Percentiles rank a stretch among this genome's conserved stretches.
phyloP scores from a whole-genome alignment of 2,329 filamentous ascomycete genomes.

The Cercospora brassicicola region DNA sequence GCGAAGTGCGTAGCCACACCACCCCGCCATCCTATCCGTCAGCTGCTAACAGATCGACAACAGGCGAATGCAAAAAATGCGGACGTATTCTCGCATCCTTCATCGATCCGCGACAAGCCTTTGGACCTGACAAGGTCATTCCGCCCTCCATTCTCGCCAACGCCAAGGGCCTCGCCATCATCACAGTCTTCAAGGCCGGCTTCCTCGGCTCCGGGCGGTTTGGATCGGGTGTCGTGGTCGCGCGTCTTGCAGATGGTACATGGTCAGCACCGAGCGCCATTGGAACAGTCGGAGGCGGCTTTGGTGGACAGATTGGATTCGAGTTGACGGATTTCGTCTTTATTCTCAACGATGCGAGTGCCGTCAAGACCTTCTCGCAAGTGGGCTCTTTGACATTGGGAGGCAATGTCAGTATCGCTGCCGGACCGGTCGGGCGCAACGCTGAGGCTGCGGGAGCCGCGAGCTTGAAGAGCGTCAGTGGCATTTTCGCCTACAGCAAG shows the following conservation, averaged over 20 bases:
- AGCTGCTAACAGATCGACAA: not conserved
- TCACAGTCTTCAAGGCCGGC: slow-evolving; percentile 83
- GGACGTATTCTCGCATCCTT: slow-evolving; percentile 94
- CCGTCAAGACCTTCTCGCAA: slow-evolving; percentile 92
- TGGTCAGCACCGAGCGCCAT: slow-evolving; percentile 85
- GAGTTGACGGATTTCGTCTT: slow-evolving; percentile 95
- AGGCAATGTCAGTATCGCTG: slow-evolving; percentile 93
- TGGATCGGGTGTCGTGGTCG: slow-evolving; percentile 78
- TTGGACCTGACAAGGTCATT: slow-evolving; percentile 96
- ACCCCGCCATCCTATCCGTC: not conserved
- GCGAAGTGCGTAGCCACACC: slow-evolving; percentile 47
- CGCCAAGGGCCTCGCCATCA: slow-evolving; percentile 86
- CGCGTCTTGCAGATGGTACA: slow-evolving; percentile 70
- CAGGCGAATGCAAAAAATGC: slow-evolving; percentile 97
- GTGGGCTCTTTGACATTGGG: slow-evolving; percentile 87
- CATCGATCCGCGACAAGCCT: slow-evolving; percentile 86
- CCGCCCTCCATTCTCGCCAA: slow-evolving; percentile 84
- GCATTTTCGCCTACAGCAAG: slow-evolving; percentile 95
- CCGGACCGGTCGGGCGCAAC: slow-evolving; percentile 89
- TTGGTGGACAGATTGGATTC: slow-evolving; percentile 83
- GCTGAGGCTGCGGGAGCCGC: slow-evolving; percentile 94
- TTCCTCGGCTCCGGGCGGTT: slow-evolving; percentile 82
- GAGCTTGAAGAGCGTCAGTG: slow-evolving; percentile 82
- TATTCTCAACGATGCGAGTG: slow-evolving; percentile 87
- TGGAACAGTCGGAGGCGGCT: slow-evolving; percentile 75